Evolutionary conservation across 768 basidiomycete species (phyloP), one percentile per base, ranked within the genome.

Genomic region (Mycena chlorophos): DNA sequence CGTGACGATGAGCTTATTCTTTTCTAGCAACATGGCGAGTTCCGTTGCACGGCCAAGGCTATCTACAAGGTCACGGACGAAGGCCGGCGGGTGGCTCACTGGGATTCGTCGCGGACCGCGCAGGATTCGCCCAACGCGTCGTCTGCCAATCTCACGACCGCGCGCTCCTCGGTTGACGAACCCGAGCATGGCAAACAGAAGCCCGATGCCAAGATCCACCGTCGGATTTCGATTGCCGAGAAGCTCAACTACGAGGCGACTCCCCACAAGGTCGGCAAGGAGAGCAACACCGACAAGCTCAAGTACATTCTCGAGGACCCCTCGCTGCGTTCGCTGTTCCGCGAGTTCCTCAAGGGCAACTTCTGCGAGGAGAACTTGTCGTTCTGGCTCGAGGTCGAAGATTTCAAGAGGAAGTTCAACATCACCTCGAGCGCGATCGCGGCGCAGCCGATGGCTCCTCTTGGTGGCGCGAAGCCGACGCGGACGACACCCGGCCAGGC

Each of bases 301-400:
- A 84, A 86, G 59, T 91, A 90, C 70, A 95, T 99, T 60, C 82
- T 99, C 22, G 95, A 96, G 59, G 94, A 98, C 59, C 91, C 95
- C 0, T 87, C 88, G 27, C 76, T 95, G 31, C 85, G 97, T 14
- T 82, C 85, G 2, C 76, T 98, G 48, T 99, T 99, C 82, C 87
- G 97, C 56, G 97, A 98, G 61, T 96, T 94, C 77, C 73, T 99
- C 52, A 84, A 92, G 28, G 80, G 85, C 53, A 98, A 98, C 71
- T 98, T 97, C 69, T 98, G 93, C 74, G 97, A 99, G 68, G 97
- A 99, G 78, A 99, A 99, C 69, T 75, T 99, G 62, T 88, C 89
- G 45, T 99, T 98, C 75, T 99, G 94, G 91, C 70, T 98, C 53
- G 97, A 99, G 66, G 95, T 98, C 2, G 84, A 93, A 69, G 97